Base-by-base conservation (phyloP, 2,329 filamentous ascomycete genomes). In the Ascosphaera aggregata region DNA sequence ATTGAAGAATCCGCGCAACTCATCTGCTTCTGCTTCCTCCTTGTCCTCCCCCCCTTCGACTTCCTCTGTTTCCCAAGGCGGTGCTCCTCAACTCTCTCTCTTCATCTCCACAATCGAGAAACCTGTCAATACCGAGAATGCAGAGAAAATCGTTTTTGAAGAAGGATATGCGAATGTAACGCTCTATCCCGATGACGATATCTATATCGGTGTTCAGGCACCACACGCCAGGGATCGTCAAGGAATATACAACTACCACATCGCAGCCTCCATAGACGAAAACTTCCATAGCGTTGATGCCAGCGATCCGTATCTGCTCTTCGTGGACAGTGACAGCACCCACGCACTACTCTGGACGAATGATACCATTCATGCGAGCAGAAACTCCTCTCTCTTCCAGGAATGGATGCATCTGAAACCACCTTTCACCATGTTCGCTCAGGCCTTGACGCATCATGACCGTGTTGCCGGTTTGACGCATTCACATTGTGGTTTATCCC, bases 311-410 rank as follows among this genome's bases (percentile, higher is more conserved):
- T 69, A 76, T 45, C 63, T 94, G 5, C 69, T 73, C 47, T 78
- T 85, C 58, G 72, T 94, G 39, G 89, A 95, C 51, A 82, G 80
- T 18, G 89, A 95, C 54, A 75, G 71, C 34, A 68, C 66, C 20
- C 76, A 81, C 2, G 79, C 81, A 2, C 63, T 98, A 18, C 65
- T 98, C 34, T 75, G 79, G 35, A 91, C 84, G 0, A 66, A 73
- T 39, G 77, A 85, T 48, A 58, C 85, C 37, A 42, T 57, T 36
- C 84, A 61, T 4, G 55, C 60, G 4, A 48, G 59, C 3, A 48
- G 61, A 1, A 59, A 61, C 38, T 58, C 58, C 2, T 54, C 61
- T 1, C 60, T 73, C 9, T 64, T 67, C 43, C 50, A 64, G 2
- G 54, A 62, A 48, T 76, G 61, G 68, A 67, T 64, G 59, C 59